phyloP scores from a whole-genome alignment of 495 filamentous ascomycete genomes.

The Penicillium macrosclerotiorum region DNA sequence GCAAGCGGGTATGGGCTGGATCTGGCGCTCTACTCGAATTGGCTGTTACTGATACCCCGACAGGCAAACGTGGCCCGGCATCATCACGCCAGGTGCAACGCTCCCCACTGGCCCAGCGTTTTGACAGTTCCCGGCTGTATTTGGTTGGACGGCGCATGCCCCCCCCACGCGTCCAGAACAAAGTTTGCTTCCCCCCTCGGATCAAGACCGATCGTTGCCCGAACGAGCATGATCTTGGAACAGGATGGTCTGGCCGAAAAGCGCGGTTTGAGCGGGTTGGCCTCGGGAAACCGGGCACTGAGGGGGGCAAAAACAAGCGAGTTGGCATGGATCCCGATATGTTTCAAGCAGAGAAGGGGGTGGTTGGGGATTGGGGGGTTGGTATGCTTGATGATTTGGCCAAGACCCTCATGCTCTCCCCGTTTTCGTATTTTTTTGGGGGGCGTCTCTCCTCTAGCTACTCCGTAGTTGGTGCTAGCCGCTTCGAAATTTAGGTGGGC shows the following conservation, averaged over 20 bases:
- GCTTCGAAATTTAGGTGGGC: not conserved
- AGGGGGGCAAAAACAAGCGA: slow-evolving; percentile 19
- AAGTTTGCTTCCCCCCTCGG: slow-evolving; percentile 9
- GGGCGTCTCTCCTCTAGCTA: too few species aligned
- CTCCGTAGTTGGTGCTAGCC: too few species aligned
- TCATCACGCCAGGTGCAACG: slow-evolving; percentile 13
- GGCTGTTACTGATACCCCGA: not conserved
- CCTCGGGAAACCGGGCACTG: slow-evolving; percentile 15
- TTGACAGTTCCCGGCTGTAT: slow-evolving; percentile 11
- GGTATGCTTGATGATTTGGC: not conserved
- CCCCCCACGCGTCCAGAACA: slow-evolving; percentile 16
- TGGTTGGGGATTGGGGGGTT: not conserved
- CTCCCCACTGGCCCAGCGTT: slow-evolving; percentile 16
- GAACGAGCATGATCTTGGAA: slow-evolving; percentile 4
- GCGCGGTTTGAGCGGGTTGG: slow-evolving; percentile 4
- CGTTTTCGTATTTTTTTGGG: not conserved
- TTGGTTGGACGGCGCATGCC: slow-evolving; percentile 15
- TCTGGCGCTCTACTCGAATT: slow-evolving; percentile 6
- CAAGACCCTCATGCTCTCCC: not conserved
- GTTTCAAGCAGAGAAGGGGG: not conserved
- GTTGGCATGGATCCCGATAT: not conserved
- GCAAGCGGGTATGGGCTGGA: slow-evolving; percentile 9
- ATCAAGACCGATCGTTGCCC: slow-evolving; percentile 19
- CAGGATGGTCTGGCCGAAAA: slow-evolving; percentile 3
- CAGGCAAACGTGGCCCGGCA: slow-evolving; percentile 5